phyloP scores from a whole-genome alignment of 2,329 filamentous ascomycete species.

The Fusarium sp. region DNA sequence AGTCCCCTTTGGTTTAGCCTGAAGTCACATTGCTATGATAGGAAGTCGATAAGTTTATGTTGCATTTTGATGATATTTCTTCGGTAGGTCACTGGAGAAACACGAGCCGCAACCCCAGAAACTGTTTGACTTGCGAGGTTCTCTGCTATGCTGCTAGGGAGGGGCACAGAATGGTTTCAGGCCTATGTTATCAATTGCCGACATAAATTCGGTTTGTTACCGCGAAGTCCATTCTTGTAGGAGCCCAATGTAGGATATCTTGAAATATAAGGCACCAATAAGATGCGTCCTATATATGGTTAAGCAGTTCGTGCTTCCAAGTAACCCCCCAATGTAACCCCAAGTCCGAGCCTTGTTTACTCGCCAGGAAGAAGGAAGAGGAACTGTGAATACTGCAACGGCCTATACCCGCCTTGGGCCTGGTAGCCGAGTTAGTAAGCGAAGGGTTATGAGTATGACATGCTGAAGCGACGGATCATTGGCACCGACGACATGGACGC shows the following conservation, averaged over 20 bases:
- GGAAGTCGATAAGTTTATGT: background rate
- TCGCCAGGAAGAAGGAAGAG: background rate
- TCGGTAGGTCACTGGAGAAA: background rate
- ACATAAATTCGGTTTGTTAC: background rate
- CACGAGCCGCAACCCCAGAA: background rate
- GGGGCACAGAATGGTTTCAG: background rate
- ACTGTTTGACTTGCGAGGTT: background rate
- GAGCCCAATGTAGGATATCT: no score
- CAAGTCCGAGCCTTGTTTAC: constrained; percentile 6
- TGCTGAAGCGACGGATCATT: constrained; percentile 37
- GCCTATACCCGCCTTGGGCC: constrained; percentile 14
- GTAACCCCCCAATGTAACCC: constrained; percentile 6
- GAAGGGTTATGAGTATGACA: constrained; percentile 27
- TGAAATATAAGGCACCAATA: no score
- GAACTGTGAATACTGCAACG: constrained; percentile 14
- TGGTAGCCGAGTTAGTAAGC: constrained; percentile 33
- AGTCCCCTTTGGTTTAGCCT: constrained; percentile 3
- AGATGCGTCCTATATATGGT: no score
- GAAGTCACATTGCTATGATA: background rate
- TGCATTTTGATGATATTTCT: background rate
- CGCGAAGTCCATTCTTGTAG: background rate
- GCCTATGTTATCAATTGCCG: background rate
- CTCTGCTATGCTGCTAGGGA: background rate
- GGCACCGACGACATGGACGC: constrained; percentile 46
- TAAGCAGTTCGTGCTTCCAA: no score